Percentiles rank a stretch among this genome's conserved stretches.
Conservation (phyloP, 2,329 filamentous ascomycete species). For the Nigrograna mackinnonii region DNA sequence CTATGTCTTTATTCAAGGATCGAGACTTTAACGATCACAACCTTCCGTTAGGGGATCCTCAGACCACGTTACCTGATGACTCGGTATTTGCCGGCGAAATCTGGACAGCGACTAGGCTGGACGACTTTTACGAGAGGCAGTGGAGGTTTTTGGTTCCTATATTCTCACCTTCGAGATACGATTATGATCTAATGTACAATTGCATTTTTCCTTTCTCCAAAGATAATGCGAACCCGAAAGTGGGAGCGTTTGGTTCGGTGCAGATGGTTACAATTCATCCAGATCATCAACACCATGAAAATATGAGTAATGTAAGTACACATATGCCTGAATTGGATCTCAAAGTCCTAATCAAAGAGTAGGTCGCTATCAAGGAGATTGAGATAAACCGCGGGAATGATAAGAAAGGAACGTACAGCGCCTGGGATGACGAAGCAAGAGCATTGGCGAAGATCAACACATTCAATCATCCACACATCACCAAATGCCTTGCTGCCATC, state of each 20-base stretch:
- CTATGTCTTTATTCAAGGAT: slow-evolving; percentile 5
- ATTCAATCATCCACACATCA: slow-evolving; percentile 16
- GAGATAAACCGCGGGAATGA: slow-evolving; percentile 1
- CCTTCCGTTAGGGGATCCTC: slow-evolving; percentile 6
- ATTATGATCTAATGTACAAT: slow-evolving; percentile 7
- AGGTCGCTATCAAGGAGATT: slow-evolving; percentile 17
- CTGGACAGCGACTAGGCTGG: slow-evolving; percentile 4
- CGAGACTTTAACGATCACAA: slow-evolving; percentile 4
- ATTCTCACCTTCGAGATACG: slow-evolving; percentile 5
- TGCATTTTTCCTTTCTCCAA: slow-evolving; percentile 15
- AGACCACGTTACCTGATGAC: background rate
- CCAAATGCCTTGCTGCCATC: slow-evolving; percentile 14
- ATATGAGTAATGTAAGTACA: slow-evolving; percentile 6
- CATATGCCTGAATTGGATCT: background rate
- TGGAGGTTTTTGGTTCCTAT: slow-evolving; percentile 17
- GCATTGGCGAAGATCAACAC: slow-evolving; percentile 8
- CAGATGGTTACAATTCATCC: slow-evolving; percentile 8
- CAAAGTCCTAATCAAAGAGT: background rate
- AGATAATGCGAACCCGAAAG: background rate
- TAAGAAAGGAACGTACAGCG: slow-evolving; percentile 3
- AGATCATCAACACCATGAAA: slow-evolving; percentile 6
- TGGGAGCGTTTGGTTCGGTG: slow-evolving; percentile 12
- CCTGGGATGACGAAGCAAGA: slow-evolving; percentile 15
- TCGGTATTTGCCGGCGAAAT: background rate
- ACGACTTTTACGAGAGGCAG: slow-evolving; percentile 13